Conservation (phyloP, 1,284 basidiomycete species). For the Irpex rosettiformis region DNA sequence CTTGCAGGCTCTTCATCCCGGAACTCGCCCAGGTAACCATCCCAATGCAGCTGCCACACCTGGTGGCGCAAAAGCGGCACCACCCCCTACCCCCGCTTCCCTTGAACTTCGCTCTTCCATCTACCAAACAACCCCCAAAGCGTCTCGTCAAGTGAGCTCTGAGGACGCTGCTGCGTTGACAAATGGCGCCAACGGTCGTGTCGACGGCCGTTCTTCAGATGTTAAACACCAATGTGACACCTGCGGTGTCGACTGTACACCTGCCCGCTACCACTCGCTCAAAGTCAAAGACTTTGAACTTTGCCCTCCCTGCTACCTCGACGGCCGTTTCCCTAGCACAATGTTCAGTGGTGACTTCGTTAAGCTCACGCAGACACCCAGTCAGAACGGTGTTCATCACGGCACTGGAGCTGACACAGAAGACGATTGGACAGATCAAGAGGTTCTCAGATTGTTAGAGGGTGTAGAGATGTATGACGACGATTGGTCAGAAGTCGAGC, state of each 20-base stretch:
- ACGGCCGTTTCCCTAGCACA: constrained; percentile 92
- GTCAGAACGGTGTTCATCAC: constrained; percentile 32
- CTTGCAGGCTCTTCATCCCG: constrained; percentile 92
- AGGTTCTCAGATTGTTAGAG: constrained; percentile 86
- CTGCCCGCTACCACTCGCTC: constrained; percentile 88
- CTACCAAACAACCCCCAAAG: constrained; percentile 83
- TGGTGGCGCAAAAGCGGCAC: constrained; percentile 41
- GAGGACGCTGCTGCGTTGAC: constrained; percentile 62
- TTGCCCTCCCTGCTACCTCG: constrained; percentile 89
- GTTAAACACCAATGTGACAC: constrained; percentile 85
- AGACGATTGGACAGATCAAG: constrained; percentile 90
- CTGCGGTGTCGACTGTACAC: constrained; percentile 91
- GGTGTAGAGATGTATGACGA: constrained; percentile 98
- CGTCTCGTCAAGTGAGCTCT: constrained; percentile 64
- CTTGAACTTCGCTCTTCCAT: constrained; percentile 85
- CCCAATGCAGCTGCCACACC: constrained; percentile 44
- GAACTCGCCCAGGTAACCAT: constrained; percentile 59
- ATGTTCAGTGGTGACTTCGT: constrained; percentile 99
- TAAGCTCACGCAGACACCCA: constrained; percentile 64
- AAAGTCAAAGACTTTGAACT: constrained; percentile 91
- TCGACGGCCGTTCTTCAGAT: constrained; percentile 35
- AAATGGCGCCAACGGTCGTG: constrained; percentile 52
- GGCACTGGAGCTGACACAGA: constrained; percentile 44
- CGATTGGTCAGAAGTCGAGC: constrained; percentile 91
- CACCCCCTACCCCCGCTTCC: constrained; percentile 59